Conservation (phyloP, 2,329 filamentous ascomycete genomes). For the Rhytidhysteron rufulum region DNA sequence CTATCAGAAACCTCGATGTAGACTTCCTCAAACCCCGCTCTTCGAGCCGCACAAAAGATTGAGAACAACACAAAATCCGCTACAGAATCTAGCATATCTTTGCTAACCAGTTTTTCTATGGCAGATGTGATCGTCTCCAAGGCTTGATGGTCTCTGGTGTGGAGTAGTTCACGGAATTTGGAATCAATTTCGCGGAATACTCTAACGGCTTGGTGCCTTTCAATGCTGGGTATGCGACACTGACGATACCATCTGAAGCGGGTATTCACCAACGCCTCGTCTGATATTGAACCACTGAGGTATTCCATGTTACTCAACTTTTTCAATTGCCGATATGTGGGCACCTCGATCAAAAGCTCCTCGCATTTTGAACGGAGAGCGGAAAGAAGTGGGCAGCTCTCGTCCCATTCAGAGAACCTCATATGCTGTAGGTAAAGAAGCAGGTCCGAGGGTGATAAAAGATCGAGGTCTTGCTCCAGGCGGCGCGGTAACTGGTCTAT, state of each 20-base stretch:
- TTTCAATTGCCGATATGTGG: conserved; percentile 33
- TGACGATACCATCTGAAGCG: conserved; percentile 34
- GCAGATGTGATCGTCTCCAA: conserved; percentile 28
- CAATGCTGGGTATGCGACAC: conserved; percentile 20
- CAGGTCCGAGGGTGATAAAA: conserved; percentile 31
- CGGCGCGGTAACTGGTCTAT: conserved; percentile 19
- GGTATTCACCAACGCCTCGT: conserved; percentile 25
- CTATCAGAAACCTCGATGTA: conserved; percentile 61
- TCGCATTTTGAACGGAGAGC: conserved; percentile 24
- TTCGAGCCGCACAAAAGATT: conserved; percentile 56
- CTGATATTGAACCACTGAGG: conserved; percentile 22
- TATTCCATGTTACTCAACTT: conserved; percentile 34
- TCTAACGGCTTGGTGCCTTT: conserved; percentile 19
- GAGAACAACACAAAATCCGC: conserved; percentile 55
- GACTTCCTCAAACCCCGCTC: conserved; percentile 58
- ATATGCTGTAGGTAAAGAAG: conserved; percentile 32
- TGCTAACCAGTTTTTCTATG: conserved; percentile 18
- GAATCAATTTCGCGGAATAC: conserved; percentile 29
- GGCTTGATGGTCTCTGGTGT: conserved; percentile 24
- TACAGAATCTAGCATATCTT: conserved; percentile 21
- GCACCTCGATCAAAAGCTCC: conserved; percentile 32
- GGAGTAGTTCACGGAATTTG: conserved; percentile 24
- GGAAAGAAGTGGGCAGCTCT: conserved; percentile 25
- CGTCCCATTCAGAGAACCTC: conserved; percentile 28
- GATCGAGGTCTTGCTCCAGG: conserved; percentile 27